Conservation (phyloP, 78 protist genomes). For the Cavenderia fasciculata region DNA sequence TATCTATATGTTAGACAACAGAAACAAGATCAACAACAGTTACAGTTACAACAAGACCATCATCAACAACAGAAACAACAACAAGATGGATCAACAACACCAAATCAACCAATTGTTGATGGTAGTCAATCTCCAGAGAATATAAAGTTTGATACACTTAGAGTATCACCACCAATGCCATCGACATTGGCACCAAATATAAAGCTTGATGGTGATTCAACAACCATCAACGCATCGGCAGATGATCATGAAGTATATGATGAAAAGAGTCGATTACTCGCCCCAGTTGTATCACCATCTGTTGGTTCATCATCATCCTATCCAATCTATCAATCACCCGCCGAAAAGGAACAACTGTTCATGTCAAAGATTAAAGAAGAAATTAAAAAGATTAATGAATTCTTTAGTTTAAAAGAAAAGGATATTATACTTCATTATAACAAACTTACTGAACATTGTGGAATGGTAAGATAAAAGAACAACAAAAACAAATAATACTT, state of each 20-base stretch:
- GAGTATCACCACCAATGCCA: not conserved
- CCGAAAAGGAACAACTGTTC: constrained; percentile 31
- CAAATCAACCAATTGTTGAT: not conserved
- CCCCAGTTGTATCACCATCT: too few relatives aligned
- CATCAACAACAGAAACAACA: not conserved
- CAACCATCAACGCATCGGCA: not conserved
- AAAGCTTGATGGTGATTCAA: not conserved
- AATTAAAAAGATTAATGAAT: constrained; percentile 29
- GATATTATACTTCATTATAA: constrained; percentile 68
- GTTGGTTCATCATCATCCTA: too few relatives aligned
- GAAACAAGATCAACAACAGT: not conserved
- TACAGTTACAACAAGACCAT: not conserved
- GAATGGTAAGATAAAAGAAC: not conserved
- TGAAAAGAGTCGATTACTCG: not conserved
- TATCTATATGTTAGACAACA: constrained; percentile 24
- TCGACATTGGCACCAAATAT: not conserved
- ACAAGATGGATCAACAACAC: not conserved
- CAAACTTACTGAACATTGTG: constrained; percentile 55
- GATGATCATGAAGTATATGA: not conserved
- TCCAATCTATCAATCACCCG: not conserved
- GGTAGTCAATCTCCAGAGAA: not conserved
- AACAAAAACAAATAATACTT: not conserved
- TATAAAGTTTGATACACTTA: not conserved
- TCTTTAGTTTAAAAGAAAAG: constrained; percentile 35
- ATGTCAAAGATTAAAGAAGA: constrained; percentile 47